Evolutionary conservation across 345 rosid species (phyloP).

Genomic region (Eucalyptus marginata): DNA sequence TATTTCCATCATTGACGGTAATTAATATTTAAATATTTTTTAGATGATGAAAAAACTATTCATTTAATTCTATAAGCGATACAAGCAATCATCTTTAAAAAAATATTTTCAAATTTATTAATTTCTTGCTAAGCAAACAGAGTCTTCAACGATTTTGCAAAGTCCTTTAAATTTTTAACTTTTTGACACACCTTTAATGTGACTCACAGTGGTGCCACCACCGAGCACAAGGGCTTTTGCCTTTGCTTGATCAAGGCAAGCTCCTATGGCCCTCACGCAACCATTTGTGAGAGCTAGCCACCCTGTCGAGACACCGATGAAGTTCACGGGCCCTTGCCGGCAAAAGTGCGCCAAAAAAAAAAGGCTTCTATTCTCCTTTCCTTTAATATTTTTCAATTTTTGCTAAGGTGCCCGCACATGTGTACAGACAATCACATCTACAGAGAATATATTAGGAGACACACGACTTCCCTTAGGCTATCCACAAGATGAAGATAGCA

Average conservation of each 20-base stretch:
- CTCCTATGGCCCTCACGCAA: background rate
- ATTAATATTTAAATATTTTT: too few relatives aligned
- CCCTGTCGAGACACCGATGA: background rate
- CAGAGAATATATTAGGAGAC: rapidly evolving
- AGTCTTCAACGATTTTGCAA: background rate
- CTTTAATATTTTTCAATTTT: background rate
- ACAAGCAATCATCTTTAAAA: too few relatives aligned
- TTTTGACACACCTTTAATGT: background rate
- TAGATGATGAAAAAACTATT: too few relatives aligned
- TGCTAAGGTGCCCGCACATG: background rate
- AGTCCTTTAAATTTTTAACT: background rate
- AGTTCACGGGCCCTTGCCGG: background rate
- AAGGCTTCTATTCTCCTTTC: background rate
- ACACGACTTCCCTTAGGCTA: background rate
- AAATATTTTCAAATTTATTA: too few relatives aligned
- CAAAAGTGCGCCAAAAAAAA: rapidly evolving
- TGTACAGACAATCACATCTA: background rate
- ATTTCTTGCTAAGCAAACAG: rapidly evolving
- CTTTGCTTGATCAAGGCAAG: background rate
- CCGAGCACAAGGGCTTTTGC: background rate
- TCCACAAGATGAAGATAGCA: background rate
- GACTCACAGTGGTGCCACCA: background rate
- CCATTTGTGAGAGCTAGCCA: background rate
- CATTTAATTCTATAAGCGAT: rapidly evolving
- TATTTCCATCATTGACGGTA: rapidly evolving